These are phyloP conservation scores for Fusarium tupiense DNA, from an alignment of 2,329 filamentous ascomycete genomes.

Conservation along the genomic window DNA sequence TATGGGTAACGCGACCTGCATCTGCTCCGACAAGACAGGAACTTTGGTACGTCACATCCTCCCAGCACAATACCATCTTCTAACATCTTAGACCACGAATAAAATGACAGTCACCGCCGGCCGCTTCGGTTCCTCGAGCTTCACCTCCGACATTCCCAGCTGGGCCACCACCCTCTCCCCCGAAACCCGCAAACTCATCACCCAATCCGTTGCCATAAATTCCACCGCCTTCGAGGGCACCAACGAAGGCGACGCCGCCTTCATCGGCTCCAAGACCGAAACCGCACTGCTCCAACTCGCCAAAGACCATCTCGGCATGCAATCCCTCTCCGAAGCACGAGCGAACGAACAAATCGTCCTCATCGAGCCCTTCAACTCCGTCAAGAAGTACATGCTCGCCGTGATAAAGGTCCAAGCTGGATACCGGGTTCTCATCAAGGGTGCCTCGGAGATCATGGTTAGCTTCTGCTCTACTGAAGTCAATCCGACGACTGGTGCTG, in stretches of 20 bases:
- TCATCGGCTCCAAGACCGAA: slow-evolving; percentile 82
- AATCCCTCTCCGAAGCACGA: slow-evolving; percentile 70
- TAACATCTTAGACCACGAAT: slow-evolving; percentile 56
- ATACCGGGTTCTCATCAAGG: slow-evolving; percentile 69
- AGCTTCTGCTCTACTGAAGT: slow-evolving; percentile 60
- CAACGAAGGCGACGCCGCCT: slow-evolving; percentile 69
- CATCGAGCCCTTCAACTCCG: slow-evolving; percentile 79
- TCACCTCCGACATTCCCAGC: slow-evolving; percentile 44
- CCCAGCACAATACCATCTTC: rapidly evolving
- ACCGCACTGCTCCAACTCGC: slow-evolving; percentile 76
- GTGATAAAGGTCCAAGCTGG: slow-evolving; percentile 63
- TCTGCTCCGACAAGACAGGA: slow-evolving; percentile 75
- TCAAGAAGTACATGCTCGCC: slow-evolving; percentile 77
- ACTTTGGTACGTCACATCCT: slow-evolving; percentile 53
- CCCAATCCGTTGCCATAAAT: slow-evolving; percentile 64
- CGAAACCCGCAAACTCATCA: slow-evolving; percentile 41
- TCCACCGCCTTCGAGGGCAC: slow-evolving; percentile 82
- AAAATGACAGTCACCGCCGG: slow-evolving; percentile 74
- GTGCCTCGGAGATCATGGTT: slow-evolving; percentile 71
- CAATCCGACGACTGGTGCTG: slow-evolving; percentile 56
- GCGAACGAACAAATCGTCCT: slow-evolving; percentile 69
- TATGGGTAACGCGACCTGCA: slow-evolving; percentile 80
- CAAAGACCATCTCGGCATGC: slow-evolving; percentile 73
- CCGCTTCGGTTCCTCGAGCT: slow-evolving; percentile 60
- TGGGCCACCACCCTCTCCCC: slow-evolving; percentile 38